These are phyloP conservation scores for Diaporthe sp. DNA, from an alignment of 2,329 filamentous ascomycete genomes.

Conservation along the genomic window DNA sequence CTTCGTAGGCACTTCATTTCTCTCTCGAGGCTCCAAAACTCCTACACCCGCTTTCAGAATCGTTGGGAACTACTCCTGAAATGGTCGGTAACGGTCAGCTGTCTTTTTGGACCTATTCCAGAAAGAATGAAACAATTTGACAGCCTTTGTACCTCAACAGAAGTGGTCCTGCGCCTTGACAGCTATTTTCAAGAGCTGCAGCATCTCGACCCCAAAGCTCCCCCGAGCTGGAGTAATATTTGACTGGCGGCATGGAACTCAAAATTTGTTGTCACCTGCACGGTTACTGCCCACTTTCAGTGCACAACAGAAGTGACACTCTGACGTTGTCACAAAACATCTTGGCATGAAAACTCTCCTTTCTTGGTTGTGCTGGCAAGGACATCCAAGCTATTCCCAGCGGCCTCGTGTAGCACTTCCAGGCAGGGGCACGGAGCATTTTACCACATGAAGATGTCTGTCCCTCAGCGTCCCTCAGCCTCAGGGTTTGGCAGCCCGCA, in stretches of 20 bases:
- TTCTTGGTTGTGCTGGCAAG: background rate
- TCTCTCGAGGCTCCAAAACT: too few relatives aligned
- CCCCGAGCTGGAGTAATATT: background rate
- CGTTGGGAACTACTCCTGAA: background rate
- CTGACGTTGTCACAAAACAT: background rate
- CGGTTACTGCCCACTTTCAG: background rate
- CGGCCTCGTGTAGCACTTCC: background rate
- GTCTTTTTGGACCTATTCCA: background rate
- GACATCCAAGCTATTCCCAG: constrained; percentile 1
- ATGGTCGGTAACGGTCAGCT: background rate
- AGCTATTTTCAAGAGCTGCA: background rate
- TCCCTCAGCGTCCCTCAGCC: background rate
- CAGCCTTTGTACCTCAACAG: background rate
- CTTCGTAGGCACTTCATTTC: background rate
- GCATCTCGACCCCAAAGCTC: background rate
- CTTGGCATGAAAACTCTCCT: constrained; percentile 1
- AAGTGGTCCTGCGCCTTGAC: background rate
- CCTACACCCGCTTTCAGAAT: background rate
- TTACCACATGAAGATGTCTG: background rate
- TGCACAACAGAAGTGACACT: background rate
- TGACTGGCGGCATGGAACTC: background rate
- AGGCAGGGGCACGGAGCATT: constrained; percentile 2
- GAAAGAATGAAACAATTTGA: background rate
- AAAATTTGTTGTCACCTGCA: background rate
- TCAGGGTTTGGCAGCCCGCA: background rate